These are phyloP conservation scores for Vigna reflexopilosa DNA, from an alignment of 306 rosid species.

Conservation along the genomic window DNA sequence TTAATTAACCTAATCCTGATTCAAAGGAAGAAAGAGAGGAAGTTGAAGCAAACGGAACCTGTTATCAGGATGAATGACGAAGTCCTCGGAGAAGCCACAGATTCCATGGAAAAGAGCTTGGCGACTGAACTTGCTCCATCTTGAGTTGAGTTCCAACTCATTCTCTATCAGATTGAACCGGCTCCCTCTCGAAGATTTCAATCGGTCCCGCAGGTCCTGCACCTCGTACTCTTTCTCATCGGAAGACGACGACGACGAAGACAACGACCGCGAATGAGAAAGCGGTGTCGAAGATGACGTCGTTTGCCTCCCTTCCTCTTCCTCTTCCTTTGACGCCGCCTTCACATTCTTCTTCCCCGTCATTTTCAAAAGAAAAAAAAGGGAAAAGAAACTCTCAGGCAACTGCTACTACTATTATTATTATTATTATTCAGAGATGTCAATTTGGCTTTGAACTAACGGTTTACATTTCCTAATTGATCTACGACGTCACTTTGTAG, in stretches of 20 bases:
- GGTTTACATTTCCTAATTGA: neutral
- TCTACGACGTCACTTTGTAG: neutral
- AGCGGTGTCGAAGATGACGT: conserved; percentile 11
- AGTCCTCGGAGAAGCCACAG: conserved; percentile 50
- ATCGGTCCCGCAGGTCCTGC: conserved; percentile 62
- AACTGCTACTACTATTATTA: neutral
- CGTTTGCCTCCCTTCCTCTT: conserved; percentile 4
- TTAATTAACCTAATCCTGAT: neutral
- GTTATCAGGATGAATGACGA: conserved; percentile 72
- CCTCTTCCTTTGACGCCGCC: conserved; percentile 7
- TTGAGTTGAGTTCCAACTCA: conserved; percentile 56
- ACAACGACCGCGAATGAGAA: neutral
- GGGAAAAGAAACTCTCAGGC: neutral
- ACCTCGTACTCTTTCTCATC: conserved; percentile 60
- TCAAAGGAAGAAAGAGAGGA: neutral
- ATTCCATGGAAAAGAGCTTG: conserved; percentile 60
- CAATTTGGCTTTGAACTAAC: neutral
- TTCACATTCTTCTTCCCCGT: conserved; percentile 9
- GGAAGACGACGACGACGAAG: conserved; percentile 13
- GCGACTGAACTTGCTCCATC: conserved; percentile 59
- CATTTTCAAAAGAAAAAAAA: conserved; percentile 5
- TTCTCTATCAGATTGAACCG: conserved; percentile 62
- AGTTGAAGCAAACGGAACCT: conserved; percentile 47
- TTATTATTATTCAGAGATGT: neutral
- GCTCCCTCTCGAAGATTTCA: conserved; percentile 82